phyloP scores from a whole-genome alignment of 345 rosid genomes.

The Aegle marmelos region DNA sequence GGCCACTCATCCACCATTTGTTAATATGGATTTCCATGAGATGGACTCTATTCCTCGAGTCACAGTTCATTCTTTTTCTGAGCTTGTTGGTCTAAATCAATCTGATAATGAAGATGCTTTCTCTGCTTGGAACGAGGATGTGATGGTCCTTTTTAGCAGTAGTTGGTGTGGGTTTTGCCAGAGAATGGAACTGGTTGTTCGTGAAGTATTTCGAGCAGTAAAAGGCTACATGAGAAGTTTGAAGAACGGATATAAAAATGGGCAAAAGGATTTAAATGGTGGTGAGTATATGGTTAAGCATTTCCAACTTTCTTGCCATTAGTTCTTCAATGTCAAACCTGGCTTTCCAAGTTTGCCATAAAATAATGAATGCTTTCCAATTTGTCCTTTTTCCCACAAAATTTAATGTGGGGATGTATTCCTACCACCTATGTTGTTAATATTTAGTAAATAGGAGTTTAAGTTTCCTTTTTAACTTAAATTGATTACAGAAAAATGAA shows the following conservation, averaged over 20 bases:
- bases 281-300: constrained; percentile 35
- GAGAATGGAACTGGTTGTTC: constrained; percentile 86
- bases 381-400: background rate
- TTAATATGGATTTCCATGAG: constrained; percentile 81
- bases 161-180: constrained; percentile 95
- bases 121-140: constrained; percentile 59
- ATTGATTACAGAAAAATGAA: too few species aligned
- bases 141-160: constrained; percentile 81
- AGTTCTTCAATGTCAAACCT: background rate
- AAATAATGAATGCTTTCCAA: background rate
- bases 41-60: constrained; percentile 68
- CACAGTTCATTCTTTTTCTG: constrained; percentile 49
- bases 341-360: constrained; percentile 13
- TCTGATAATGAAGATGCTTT: constrained; percentile 35
- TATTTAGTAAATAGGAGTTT: background rate
- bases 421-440: background rate
- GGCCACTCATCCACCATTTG: constrained; percentile 67
- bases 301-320: constrained; percentile 10
- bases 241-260: constrained; percentile 37
- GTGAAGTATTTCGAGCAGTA: constrained; percentile 72
- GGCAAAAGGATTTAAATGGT: constrained; percentile 27
- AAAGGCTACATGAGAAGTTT: constrained; percentile 44
- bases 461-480: background rate
- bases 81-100: constrained; percentile 56
- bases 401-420: background rate